Evolutionary conservation across 2,329 filamentous ascomycete genomes (phyloP), one percentile per base, ranked within the genome.

Genomic region (Corinectria fuckeliana): DNA sequence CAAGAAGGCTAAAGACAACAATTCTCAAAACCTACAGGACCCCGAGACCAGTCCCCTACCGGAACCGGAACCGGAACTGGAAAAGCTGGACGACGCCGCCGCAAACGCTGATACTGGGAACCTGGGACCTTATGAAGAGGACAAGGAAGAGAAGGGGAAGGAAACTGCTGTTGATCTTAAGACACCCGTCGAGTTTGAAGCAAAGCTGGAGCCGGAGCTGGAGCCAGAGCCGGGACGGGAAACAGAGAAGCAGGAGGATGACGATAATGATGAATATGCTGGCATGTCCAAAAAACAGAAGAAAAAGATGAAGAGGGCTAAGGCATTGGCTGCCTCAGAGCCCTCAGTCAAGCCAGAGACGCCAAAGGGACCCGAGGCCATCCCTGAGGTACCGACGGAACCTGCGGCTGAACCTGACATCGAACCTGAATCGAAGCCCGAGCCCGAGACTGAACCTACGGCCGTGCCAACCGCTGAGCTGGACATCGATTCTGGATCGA

Each of bases 1-100:
- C 58, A 75, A 75, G 53, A 71, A 70, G 62, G 64, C 71, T 71
- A 73, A 75, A 67, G 63, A 72, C 62, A 61, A 62, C 60, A 71
- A 69, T 64, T 65, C 64, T 70, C 60, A 69, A 64, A 60, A 62
- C 58, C 61, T 65, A 63, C 69, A 74, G 67, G 68, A 72, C 64
- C 61, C 68, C 58, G 60, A 74, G 58, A 65, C 58, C 52, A 62
- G 57, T 21, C 58, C 56, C 58, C 61, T 58, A 62, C 57, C 64
- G 61, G 64, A 71, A 60, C 63, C 64, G 63, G 55, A 61, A 58
- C 64, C 66, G 66, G 64, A 62, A 47, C 66, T 62, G 68, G 69
- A 58, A 70, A 70, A 63, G 58, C 63, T 62, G 63, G 65, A 62
- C 65, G 69, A 25, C 63, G 69, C 51, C 65, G 63, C 51, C 61